Percentiles rank a stretch among this genome's conserved stretches.
Evolutionary conservation across 441 rosid species (phyloP).

Genomic region (Populus tomentosa): DNA sequence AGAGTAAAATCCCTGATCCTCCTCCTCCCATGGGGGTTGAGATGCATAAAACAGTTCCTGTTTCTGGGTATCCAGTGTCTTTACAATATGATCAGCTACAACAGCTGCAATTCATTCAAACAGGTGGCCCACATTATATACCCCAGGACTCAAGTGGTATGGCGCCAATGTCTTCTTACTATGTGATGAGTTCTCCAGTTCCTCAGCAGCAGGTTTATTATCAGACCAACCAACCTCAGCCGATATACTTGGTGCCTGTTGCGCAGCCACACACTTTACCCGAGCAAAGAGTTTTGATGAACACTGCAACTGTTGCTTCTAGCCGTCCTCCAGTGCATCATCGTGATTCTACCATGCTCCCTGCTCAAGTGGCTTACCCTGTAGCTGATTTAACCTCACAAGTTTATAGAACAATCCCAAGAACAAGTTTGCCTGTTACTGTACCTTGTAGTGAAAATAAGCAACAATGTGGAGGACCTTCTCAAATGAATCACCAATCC

Average conservation of each 20-base stretch:
- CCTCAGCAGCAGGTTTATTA: constrained; percentile 41
- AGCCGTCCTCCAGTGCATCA: constrained; percentile 25
- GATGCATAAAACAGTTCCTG: constrained; percentile 32
- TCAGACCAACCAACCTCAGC: constrained; percentile 42
- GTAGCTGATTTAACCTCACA: constrained; percentile 40
- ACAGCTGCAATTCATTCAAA: constrained; percentile 36
- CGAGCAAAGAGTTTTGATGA: constrained; percentile 27
- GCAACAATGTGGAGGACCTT: constrained; percentile 22
- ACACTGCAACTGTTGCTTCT: constrained; percentile 11
- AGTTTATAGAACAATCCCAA: constrained; percentile 23
- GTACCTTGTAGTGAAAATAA: constrained; percentile 17
- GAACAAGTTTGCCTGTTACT: constrained; percentile 17
- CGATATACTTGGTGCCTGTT: constrained; percentile 40
- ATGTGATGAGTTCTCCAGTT: constrained; percentile 31
- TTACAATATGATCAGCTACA: constrained; percentile 38
- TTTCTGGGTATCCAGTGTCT: constrained; percentile 39
- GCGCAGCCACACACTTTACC: constrained; percentile 36
- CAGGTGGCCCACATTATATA: constrained; percentile 28
- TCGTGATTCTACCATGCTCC: constrained; percentile 19
- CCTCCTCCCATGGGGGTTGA: constrained; percentile 23
- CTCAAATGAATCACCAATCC: constrained; percentile 32
- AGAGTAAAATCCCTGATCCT: constrained; percentile 21
- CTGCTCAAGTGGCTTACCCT: constrained; percentile 29
- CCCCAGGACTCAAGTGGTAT: constrained; percentile 31
- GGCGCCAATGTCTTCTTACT: constrained; percentile 36